These are phyloP conservation scores for Ulvella scutata DNA, from an alignment of 139 green algal species.

Conservation along the genomic window DNA sequence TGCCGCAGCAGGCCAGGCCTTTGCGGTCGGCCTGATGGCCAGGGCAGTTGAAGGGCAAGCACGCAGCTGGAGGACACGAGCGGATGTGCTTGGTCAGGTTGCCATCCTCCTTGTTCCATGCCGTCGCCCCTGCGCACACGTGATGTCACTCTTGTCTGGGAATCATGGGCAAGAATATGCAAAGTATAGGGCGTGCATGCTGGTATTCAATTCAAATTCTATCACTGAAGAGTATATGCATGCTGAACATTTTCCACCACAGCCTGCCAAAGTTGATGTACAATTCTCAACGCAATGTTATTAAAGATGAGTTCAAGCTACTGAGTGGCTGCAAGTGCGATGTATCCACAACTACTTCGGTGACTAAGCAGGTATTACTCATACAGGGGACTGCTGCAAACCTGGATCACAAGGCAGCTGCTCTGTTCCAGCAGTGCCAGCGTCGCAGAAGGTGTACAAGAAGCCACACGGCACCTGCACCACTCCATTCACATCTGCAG, in stretches of 20 bases:
- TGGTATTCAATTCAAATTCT: neutral
- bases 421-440: neutral
- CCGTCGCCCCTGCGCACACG: constrained; percentile 13
- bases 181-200: neutral
- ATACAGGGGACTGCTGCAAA: neutral
- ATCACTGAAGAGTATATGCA: too few species aligned
- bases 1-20: constrained; percentile 12
- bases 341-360: too few species aligned
- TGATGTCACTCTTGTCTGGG: too few species aligned
- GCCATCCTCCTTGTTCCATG: constrained; percentile 7
- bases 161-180: too few species aligned
- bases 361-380: too few species aligned
- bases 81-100: constrained; percentile 14
- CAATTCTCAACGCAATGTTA: too few species aligned
- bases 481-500: neutral
- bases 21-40: constrained; percentile 20
- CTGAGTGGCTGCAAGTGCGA: too few species aligned
- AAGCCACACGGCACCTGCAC: neutral
- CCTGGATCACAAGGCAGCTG: neutral
- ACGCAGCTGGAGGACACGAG: constrained; percentile 19
- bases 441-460: neutral
- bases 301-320: too few species aligned
- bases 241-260: too few species aligned
- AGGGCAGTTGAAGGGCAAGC: constrained; percentile 8
- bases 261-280: too few species aligned